Evolutionary conservation across 192 early-diverging fungal species (phyloP), one percentile per base, ranked within the genome.

Genomic region (Coemansia asiatica): DNA sequence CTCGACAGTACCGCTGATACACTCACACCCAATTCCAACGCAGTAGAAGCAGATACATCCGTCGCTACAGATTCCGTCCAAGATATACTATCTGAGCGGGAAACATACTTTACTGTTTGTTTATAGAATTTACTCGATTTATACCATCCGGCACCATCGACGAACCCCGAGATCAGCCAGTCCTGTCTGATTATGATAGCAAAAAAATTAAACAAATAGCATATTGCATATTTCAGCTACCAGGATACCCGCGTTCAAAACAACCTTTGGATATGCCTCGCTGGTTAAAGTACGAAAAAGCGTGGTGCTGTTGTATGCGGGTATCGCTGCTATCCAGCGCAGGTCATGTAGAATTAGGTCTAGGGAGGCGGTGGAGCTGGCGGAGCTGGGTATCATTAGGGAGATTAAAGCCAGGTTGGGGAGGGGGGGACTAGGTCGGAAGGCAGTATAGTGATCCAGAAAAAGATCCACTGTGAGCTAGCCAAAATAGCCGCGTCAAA

Each of bases 381-480:
- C 56, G 13, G 49, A 49, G 35, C 58, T 60, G 4, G 56, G 46
- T 2, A 51, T 16, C 15, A 67, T 54, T 22, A 67, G 27, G 7
- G 25, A 26, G 1, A 67, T 25, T 15, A 60, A n/a, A n/a, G n/a
- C n/a, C n/a, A n/a, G n/a, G n/a, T n/a, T n/a, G n/a, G 55, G 22
- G 26, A 8, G 1, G 53, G 16, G 15, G 66, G 66, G 2, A 67
- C 12, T 28, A 67, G 66, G 50, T 67, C 66, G 2, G 66, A 57
- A 1, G 66, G 66, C 49, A 67, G 6, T 16, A 67, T 2, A 3
- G 66, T 67, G 33, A 53, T 48, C 26, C 66, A 51, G 15, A 67
- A 50, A 22, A 67, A 60, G 0, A 67, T 56, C 66, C 66, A 67
- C 57, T 67, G 66, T 0, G 66, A 60, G 33, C 57, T 44, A 2